A percentile compares a stretch with the other conserved stretches of the same genome.
phyloP scores from a whole-genome alignment of 768 basidiomycete species.

The Hysterangium stoloniferum region DNA sequence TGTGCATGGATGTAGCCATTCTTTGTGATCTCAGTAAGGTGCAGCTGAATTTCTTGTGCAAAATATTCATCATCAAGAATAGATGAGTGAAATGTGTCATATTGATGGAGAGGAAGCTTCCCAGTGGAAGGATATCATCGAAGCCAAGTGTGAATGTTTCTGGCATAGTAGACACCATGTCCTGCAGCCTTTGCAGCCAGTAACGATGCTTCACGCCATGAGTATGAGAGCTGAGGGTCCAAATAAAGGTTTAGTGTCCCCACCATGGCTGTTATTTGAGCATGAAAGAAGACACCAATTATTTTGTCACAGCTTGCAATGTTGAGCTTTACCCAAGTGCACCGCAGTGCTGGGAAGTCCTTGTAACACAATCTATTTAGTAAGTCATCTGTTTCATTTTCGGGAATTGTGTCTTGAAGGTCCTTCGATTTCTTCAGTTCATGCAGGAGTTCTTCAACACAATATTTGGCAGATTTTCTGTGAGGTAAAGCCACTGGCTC shows the following conservation, averaged over 20 bases:
- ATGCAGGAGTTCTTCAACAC: neutral
- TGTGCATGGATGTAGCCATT: slow-evolving; percentile 7
- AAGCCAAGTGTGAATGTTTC: slow-evolving; percentile 24
- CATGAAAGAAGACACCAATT: slow-evolving; percentile 24
- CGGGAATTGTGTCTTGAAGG: too few species aligned
- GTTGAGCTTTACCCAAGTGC: slow-evolving; percentile 15
- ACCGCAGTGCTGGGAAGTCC: slow-evolving; percentile 17
- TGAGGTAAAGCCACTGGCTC: too few species aligned
- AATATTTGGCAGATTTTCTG: too few species aligned
- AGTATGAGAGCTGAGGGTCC: slow-evolving; percentile 22
- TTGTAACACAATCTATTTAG: neutral
- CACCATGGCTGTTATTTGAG: slow-evolving; percentile 25
- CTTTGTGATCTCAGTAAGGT: slow-evolving; percentile 11
- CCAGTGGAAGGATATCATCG: neutral
- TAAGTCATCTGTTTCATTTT: neutral
- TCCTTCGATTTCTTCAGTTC: neutral
- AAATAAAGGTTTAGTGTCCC: slow-evolving; percentile 30
- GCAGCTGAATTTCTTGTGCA: slow-evolving; percentile 3
- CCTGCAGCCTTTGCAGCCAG: slow-evolving; percentile 23
- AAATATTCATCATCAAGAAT: slow-evolving; percentile 12
- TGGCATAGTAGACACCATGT: slow-evolving; percentile 22
- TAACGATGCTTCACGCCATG: slow-evolving; percentile 29
- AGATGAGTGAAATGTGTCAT: slow-evolving; percentile 10
- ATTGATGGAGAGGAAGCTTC: slow-evolving; percentile 3
- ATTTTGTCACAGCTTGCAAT: slow-evolving; percentile 23